Evolutionary conservation across 164 flowering plant species (phyloP), one percentile per base, ranked within the genome.

Genomic region (Aristolochia contorta): DNA sequence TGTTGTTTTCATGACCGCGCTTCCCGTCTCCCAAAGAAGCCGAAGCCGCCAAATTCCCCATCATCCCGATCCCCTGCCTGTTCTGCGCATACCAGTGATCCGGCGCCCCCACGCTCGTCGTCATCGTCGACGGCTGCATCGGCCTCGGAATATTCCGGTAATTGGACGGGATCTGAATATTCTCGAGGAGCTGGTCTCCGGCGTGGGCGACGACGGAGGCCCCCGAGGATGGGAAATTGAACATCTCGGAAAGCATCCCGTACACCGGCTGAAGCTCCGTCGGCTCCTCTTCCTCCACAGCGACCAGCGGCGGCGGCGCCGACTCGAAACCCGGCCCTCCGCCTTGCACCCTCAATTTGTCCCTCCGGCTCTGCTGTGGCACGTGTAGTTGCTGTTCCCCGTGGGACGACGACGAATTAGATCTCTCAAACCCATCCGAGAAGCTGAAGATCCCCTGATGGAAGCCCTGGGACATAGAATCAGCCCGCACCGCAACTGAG

Each of bases 171-270:
- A 77, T 63, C 54, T 78, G 81, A 27, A n/a, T 77, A 83, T 77
- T 78, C 48, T 78, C 84, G 47, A 80, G 54, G 1, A 83, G n/a
- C n/a, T n/a, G 58, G 21, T 79, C 82, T 30, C 37, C n/a, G 58
- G 20, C 78, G 70, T 47, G 4, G 75, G 69, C 5, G 63, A 27
- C 25, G 56, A 14, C 0, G 70, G 56, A 4, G 30, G 74, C 70
- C 5, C 63, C 37, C 8, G 72, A 74, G 4, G 74, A 59, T 0
- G 78, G 83, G 61, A 77, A 93, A 78, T 77, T 82, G 76, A 87
- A 88, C 96, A 93, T 88, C 60, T 93, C 97, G 0, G 97, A 87
- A 54, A 91, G 72, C 87, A 88, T 90, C 23, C 87, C 92, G 51
- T 84, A 88, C 21, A 72, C 87, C 0, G 86, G 80, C 8, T 67